phyloP scores from a whole-genome alignment of 2,329 filamentous ascomycete genomes.

The Fusarium foetens region DNA sequence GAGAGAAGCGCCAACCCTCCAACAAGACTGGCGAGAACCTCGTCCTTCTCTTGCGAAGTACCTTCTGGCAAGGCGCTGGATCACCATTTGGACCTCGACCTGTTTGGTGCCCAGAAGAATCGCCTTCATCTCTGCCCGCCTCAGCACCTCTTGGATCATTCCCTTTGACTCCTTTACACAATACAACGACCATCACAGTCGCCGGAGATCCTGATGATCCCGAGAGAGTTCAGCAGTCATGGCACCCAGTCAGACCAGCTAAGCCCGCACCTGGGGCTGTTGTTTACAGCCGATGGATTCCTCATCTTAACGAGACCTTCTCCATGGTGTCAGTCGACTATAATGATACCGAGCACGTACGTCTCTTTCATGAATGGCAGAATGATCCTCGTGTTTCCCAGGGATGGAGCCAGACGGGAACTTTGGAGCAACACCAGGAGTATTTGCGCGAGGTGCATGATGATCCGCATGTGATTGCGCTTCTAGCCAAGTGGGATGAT shows the following conservation, averaged over 20 bases:
- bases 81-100: slow-evolving; percentile 73
- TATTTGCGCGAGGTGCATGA: slow-evolving; percentile 75
- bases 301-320: slow-evolving; percentile 79
- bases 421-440: slow-evolving; percentile 76
- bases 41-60: slow-evolving; percentile 59
- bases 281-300: slow-evolving; percentile 82
- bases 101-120: slow-evolving; percentile 66
- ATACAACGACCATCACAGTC: slow-evolving; percentile 54
- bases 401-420: slow-evolving; percentile 84
- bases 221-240: slow-evolving; percentile 61
- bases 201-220: slow-evolving; percentile 56
- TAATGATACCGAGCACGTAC: slow-evolving; percentile 69
- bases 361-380: slow-evolving; percentile 82
- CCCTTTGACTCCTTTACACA: slow-evolving; percentile 60
- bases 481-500: slow-evolving; percentile 78
- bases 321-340: slow-evolving; percentile 81
- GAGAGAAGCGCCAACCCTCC: slow-evolving; percentile 42
- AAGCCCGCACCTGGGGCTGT: slow-evolving; percentile 77
- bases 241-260: slow-evolving; percentile 75
- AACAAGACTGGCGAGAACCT: slow-evolving; percentile 46
- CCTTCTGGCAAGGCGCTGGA: slow-evolving; percentile 77
- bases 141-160: slow-evolving; percentile 55
- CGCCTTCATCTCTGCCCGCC: slow-evolving; percentile 49
- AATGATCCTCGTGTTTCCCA: slow-evolving; percentile 84
- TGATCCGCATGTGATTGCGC: slow-evolving; percentile 76